phyloP scores from a whole-genome alignment of 164 flowering plant species.

The Vitis vinifera region ASM3070453v1 NC_081809.1:3361001-3361500 shows the following conservation, averaged over 20 bases:
- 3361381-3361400: slow-evolving; percentile 83
- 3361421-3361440: slow-evolving; percentile 78
- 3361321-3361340: slow-evolving; percentile 77
- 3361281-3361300: slow-evolving; percentile 75
- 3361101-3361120: too few species aligned
- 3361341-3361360: slow-evolving; percentile 76
- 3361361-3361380: slow-evolving; percentile 74
- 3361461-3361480: slow-evolving; percentile 66
- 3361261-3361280: background rate
- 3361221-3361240: background rate
- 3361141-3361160: too few species aligned
- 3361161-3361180: too few species aligned
- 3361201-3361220: slow-evolving; percentile 5
- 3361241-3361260: background rate
- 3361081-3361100: too few species aligned
- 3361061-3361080: too few species aligned
- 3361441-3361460: slow-evolving; percentile 86
- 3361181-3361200: too few species aligned
- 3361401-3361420: slow-evolving; percentile 83
- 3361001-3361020: too few species aligned
- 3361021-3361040: too few species aligned
- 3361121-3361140: too few species aligned
- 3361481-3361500: slow-evolving; percentile 4
- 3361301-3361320: slow-evolving; percentile 82
- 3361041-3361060: too few species aligned